A percentile compares a stretch with the other conserved stretches of the same genome.
Conservation (phyloP, 2,329 filamentous ascomycete genomes). For the Ceratocystis harringtonii region DNA sequence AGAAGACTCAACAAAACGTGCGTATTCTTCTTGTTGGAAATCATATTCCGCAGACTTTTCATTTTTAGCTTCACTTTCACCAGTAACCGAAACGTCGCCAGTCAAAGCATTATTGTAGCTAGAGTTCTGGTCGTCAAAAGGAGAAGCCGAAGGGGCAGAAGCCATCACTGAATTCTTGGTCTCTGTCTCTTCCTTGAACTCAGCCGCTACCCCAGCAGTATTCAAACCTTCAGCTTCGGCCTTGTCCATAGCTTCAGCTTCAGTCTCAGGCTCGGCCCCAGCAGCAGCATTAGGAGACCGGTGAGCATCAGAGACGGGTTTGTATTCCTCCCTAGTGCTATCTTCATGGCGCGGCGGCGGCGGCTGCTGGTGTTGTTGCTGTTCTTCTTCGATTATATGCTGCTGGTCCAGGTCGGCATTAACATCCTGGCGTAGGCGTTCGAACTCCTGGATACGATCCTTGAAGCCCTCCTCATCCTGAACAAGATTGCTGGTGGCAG, state of each 20-base stretch:
- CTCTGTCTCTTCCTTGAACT: not conserved
- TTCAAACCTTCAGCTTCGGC: not conserved
- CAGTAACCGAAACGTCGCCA: not conserved
- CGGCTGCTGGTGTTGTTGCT: slow-evolving; percentile 22
- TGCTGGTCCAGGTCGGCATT: slow-evolving; percentile 33
- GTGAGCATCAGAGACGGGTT: not conserved
- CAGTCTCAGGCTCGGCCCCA: not conserved
- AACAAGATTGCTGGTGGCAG: slow-evolving; percentile 34
- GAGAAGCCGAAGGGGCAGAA: not conserved
- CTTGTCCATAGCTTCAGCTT: not conserved
- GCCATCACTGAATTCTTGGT: not conserved
- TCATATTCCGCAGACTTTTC: not conserved
- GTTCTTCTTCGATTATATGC: slow-evolving; percentile 18
- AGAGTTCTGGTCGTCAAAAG: not conserved
- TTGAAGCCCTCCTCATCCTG: slow-evolving; percentile 44
- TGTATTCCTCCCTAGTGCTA: not conserved
- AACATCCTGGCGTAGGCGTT: slow-evolving; percentile 58
- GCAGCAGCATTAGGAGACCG: not conserved
- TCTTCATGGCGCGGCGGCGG: slow-evolving; percentile 13
- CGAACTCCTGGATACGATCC: slow-evolving; percentile 70
- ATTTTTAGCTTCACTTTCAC: not conserved
- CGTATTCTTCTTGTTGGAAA: not conserved
- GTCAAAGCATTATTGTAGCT: not conserved
- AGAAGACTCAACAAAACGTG: not conserved
- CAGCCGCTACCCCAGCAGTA: not conserved